Conservation (phyloP, 768 basidiomycete genomes). For the Lactarius hatsudake region DNA sequence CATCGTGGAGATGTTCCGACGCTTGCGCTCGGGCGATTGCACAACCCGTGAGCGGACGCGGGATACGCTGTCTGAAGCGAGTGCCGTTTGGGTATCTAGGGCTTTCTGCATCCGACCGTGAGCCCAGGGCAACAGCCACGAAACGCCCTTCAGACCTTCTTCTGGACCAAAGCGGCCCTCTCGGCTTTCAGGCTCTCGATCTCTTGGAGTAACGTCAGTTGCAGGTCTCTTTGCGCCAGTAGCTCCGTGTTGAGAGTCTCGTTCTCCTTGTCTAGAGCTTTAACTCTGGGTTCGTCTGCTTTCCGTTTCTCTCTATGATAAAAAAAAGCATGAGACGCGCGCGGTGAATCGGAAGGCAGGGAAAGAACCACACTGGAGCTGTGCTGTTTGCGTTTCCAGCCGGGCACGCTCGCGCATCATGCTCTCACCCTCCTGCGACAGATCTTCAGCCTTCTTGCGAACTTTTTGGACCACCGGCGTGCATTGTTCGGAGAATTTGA, state of each 20-base stretch:
- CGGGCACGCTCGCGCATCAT: constrained; percentile 48
- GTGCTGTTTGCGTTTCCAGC: constrained; percentile 49
- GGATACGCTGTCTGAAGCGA: constrained; percentile 56
- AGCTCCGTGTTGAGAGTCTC: constrained; percentile 59
- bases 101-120: constrained; percentile 44
- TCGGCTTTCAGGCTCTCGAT: constrained; percentile 72
- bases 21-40: constrained; percentile 88
- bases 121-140: neutral
- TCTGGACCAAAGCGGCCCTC: constrained; percentile 58
- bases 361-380: constrained; percentile 50
- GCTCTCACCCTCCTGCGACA: constrained; percentile 62
- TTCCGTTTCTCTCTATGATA: constrained; percentile 63
- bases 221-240: constrained; percentile 66
- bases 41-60: constrained; percentile 76
- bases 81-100: constrained; percentile 57
- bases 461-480: constrained; percentile 59
- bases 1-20: constrained; percentile 79
- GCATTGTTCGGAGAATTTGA: constrained; percentile 83
- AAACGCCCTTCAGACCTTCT: constrained; percentile 48
- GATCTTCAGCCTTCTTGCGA: constrained; percentile 52
- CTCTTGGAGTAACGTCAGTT: constrained; percentile 56
- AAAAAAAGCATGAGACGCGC: neutral
- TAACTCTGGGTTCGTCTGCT: constrained; percentile 67
- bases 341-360: neutral
- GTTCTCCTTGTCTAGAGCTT: constrained; percentile 59